Evolutionary conservation across 106 monocot genomes (phyloP), one percentile per base, ranked within the genome.

Genomic region (Acorus calamus): DNA sequence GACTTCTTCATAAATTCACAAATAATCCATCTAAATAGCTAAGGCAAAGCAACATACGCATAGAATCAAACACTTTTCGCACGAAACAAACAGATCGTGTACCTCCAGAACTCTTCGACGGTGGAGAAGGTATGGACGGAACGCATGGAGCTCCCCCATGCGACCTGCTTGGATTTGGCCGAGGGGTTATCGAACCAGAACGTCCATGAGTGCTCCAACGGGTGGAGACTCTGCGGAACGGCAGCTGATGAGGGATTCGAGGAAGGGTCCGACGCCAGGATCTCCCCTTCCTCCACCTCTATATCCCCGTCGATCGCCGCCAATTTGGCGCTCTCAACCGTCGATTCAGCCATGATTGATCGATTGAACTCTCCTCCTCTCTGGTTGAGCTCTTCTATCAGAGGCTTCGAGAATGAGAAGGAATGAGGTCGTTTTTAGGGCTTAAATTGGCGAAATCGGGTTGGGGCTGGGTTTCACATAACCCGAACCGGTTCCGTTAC

Each of bases 31-130:
- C 28, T 28, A 28, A 28, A 28, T 28, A 28, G 28, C 28, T 28
- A 28, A 1, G 28, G 28, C 28, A 28, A 28, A 28, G 28, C 28
- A 28, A 1, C 28, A 28, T 28, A 28, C 28, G 28, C 28, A 28
- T 28, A 28, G 28, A 28, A 28, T 28, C 28, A 28, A 28, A 28
- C 28, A 28, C 28, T 28, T 28, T 28, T 28, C 28, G 28, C 28
- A 28, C 28, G 1, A 28, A 28, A 28, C 28, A 28, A 28, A 28
- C 28, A 28, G 28, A 28, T 28, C 28, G 28, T 28, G 28, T 56
- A 94, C 93, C 93, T 62, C 93, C 93, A 94, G 77, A 89, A 89
- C 52, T 89, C 93, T 63, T 94, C 86, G 57, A 86, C 83, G 7
- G 89, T 81, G 65, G 77, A 47, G 65, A 94, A 89, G 50, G 93